phyloP scores from a whole-genome alignment of 768 basidiomycete genomes.

The Serendipita sp. region DNA sequence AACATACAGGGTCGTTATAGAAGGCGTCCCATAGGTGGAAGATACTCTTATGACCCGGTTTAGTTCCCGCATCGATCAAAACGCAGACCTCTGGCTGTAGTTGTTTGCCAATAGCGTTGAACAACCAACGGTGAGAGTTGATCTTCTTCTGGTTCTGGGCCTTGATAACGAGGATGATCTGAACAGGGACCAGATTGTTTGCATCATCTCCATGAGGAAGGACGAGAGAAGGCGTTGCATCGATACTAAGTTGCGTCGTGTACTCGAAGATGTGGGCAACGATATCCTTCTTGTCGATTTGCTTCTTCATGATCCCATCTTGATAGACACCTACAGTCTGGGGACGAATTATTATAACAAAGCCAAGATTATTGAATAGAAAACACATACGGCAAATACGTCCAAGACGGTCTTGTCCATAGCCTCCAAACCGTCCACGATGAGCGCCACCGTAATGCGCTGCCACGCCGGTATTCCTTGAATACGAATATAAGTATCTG shows the following conservation, averaged over 20 bases:
- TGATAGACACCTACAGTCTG: conserved; percentile 78
- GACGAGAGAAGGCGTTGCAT: conserved; percentile 76
- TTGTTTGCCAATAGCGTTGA: conserved; percentile 80
- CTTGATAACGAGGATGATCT: conserved; percentile 81
- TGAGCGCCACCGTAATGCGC: conserved; percentile 74
- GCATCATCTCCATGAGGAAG: conserved; percentile 79
- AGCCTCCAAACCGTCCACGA: conserved; percentile 81
- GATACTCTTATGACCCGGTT: conserved; percentile 90
- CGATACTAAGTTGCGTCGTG: conserved; percentile 90
- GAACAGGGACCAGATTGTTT: conserved; percentile 84
- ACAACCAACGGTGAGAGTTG: conserved; percentile 89
- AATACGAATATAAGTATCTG: background rate
- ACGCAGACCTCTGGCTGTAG: conserved; percentile 84
- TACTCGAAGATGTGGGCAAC: conserved; percentile 98
- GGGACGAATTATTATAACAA: conserved; percentile 62
- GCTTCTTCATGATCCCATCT: conserved; percentile 88
- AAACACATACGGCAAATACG: conserved; percentile 13
- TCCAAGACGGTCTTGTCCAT: conserved; percentile 63
- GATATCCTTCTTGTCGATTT: conserved; percentile 49
- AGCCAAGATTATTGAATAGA: conserved; percentile 25
- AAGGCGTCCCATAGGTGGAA: conserved; percentile 92
- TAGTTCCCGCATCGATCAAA: conserved; percentile 88
- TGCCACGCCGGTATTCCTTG: conserved; percentile 61
- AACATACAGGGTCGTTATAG: conserved; percentile 42
- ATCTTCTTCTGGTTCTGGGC: conserved; percentile 94